These are phyloP conservation scores for Calonectria pauciramosa DNA, from an alignment of 2,329 filamentous ascomycete genomes.

Conservation along the genomic window DNA sequence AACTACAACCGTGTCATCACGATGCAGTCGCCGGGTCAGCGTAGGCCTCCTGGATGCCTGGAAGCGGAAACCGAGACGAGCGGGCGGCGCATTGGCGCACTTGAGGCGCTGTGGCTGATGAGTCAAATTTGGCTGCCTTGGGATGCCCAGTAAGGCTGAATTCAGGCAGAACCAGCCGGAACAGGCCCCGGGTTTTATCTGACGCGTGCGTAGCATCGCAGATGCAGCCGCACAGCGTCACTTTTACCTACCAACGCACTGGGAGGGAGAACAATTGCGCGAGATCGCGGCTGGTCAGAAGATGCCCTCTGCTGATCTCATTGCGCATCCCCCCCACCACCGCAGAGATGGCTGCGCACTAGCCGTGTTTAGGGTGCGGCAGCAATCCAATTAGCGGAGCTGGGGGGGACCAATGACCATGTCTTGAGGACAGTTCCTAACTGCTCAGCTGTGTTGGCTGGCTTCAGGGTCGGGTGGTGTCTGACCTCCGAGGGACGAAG, in stretches of 20 bases:
- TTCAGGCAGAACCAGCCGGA: background rate
- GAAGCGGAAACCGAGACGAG: background rate
- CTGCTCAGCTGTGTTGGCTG: background rate
- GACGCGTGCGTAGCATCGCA: background rate
- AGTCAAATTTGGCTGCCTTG: constrained; percentile 24
- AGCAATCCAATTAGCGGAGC: background rate
- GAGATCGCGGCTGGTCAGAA: background rate
- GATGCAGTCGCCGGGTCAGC: background rate
- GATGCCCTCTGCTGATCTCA: background rate
- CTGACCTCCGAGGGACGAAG: background rate
- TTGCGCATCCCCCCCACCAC: background rate
- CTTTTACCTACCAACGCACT: background rate
- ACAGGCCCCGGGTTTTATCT: background rate
- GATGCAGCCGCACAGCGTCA: background rate
- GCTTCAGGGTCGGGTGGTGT: background rate
- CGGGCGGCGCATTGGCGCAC: background rate
- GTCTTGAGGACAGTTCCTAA: background rate
- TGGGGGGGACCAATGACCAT: background rate
- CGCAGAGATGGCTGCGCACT: background rate
- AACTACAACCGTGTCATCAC: constrained; percentile 11
- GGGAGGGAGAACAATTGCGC: background rate
- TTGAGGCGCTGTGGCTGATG: background rate
- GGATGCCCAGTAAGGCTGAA: background rate
- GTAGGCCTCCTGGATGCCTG: background rate
- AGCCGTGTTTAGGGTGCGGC: background rate